Base-by-base conservation (phyloP, 768 basidiomycete genomes). In the Megacollybia marginata region DNA sequence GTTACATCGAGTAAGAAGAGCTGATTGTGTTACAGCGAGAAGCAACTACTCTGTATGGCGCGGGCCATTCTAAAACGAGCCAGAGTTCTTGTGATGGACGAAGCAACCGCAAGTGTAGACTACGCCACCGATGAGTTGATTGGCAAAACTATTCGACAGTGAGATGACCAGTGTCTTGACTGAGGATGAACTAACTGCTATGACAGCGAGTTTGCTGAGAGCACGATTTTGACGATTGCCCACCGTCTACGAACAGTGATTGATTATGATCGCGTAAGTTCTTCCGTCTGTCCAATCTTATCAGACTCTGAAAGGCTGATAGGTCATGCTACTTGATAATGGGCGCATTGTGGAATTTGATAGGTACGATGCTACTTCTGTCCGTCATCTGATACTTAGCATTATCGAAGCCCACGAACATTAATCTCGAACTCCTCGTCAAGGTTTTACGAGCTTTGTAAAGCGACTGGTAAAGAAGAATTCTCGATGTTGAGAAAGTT, bases 71-170 rank as follows among this genome's bases (percentile, higher is more conserved):
- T 92, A 20, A 86, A 86, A 62, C 74, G 85, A 8, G 83, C 86
- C 36, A 88, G 78, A 57, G 71, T 92, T 12, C 65, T 92, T 23
- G 76, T 92, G 53, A 91, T 92, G 90, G 90, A 91, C 57, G 90
- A 92, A 65, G 85, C 84, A 35, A 83, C 85, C 38, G 84, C 85
- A 43, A 83, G 80, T 53, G 88, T 89, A 44, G 88, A 90, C 61
- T 88, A 92, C 62, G 88, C 88, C 18, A 92, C 92, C 0, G 91
- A 94, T 61, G 89, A 92, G 59, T 72, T 92, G 4, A 93, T 90
- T 56, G 75, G 84, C 34, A 85, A 85, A 60, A 88, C 87, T 4
- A 90, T 90, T 42, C 68, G 85, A 69, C 79, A 82, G 88, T 90
- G 59, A 61, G 82, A 70, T 35, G 31, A 44, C 5, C 5, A 34